Conservation (phyloP, 306 rosid genomes). For the Fagus crenata region DNA sequence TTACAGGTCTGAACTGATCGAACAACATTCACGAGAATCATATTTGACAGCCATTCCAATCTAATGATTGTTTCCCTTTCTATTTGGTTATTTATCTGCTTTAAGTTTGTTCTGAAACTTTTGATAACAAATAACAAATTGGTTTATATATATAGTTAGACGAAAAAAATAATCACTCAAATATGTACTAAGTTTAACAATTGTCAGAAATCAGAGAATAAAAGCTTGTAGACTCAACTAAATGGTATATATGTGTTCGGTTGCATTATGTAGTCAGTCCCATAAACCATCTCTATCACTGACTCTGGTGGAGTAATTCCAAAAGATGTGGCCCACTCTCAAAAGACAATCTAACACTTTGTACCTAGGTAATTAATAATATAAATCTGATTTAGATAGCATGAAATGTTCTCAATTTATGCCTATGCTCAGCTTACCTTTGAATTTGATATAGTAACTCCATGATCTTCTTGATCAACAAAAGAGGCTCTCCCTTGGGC, state of each 20-base stretch:
- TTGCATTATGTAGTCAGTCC: not conserved
- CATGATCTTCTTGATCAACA: slow-evolving; percentile 59
- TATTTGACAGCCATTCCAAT: too few species aligned
- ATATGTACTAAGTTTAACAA: not conserved
- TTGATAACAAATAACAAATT: too few species aligned
- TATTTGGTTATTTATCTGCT: too few species aligned
- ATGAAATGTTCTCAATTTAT: slow-evolving; percentile 7
- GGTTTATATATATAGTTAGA: too few species aligned
- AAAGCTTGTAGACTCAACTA: not conserved
- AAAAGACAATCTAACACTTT: too few species aligned
- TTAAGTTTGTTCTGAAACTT: too few species aligned
- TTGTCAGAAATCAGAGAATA: not conserved
- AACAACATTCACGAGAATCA: not conserved
- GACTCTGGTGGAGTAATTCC: not conserved
- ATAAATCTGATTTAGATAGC: not conserved
- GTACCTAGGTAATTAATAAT: too few species aligned
- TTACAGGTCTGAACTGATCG: too few species aligned
- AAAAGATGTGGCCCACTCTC: too few species aligned
- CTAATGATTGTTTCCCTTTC: too few species aligned
- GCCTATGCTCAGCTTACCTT: slow-evolving; percentile 54
- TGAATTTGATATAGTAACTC: slow-evolving; percentile 47
- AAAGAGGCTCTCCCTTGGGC: slow-evolving; percentile 36
- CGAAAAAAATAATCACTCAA: not conserved
- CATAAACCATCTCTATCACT: not conserved
- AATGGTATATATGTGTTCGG: not conserved